Evolutionary conservation across 805 yeast species (phyloP).

Genomic region (Candida nitratophila): DNA sequence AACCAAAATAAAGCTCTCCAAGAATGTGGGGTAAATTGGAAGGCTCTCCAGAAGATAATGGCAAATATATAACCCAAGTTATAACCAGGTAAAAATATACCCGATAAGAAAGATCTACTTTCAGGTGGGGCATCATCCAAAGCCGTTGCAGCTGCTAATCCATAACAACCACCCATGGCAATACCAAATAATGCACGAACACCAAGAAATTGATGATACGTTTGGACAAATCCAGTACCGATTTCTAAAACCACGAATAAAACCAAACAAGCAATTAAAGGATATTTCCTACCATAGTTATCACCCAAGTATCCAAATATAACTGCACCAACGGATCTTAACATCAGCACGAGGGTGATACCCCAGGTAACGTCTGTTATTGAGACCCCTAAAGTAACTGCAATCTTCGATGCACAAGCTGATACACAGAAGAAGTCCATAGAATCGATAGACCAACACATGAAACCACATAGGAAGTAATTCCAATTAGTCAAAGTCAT

Average conservation of each 20-base stretch:
- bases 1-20: constrained; percentile 78
- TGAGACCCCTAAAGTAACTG: constrained; percentile 28
- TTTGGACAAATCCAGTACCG: constrained; percentile 46
- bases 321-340: constrained; percentile 48
- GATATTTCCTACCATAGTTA: constrained; percentile 45
- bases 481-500: constrained; percentile 41
- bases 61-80: constrained; percentile 52
- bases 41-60: constrained; percentile 47
- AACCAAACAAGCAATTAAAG: constrained; percentile 32
- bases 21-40: constrained; percentile 42
- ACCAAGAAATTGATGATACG: constrained; percentile 41
- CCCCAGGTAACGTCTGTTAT: constrained; percentile 43
- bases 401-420: constrained; percentile 33
- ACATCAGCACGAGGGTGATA: constrained; percentile 42
- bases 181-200: constrained; percentile 50
- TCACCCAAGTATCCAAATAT: constrained; percentile 44
- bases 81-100: constrained; percentile 66
- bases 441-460: constrained; percentile 49
- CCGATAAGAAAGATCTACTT: constrained; percentile 44
- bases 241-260: constrained; percentile 40
- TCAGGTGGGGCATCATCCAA: constrained; percentile 35
- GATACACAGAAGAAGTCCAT: constrained; percentile 47
- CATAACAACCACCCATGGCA: constrained; percentile 43
- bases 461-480: constrained; percentile 37
- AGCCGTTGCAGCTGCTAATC: constrained; percentile 35